A percentile compares a stretch with the other conserved stretches of the same genome.
phyloP scores from a whole-genome alignment of 345 rosid species.

The Conringia planisiliqua region DNA sequence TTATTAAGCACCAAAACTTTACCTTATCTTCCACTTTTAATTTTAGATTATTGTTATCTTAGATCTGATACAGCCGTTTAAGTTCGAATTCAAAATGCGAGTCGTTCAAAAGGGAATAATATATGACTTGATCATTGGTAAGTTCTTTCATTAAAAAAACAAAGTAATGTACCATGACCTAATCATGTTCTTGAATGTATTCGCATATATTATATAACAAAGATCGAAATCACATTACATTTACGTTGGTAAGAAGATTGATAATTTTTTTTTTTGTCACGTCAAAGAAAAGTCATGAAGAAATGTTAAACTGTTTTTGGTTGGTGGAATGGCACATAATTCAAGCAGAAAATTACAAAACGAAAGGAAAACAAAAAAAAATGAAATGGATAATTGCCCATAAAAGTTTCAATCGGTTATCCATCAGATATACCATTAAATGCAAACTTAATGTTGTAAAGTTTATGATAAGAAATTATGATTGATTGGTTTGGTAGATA shows the following conservation, averaged over 20 bases:
- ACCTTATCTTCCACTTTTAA: conserved; percentile 36
- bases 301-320: conserved; percentile 13
- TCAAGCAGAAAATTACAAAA: conserved; percentile 14
- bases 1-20: conserved; percentile 35
- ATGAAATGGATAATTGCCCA: neutral
- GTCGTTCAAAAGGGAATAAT: conserved; percentile 2
- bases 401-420: conserved; percentile 9
- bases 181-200: conserved; percentile 19
- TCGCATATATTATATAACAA: neutral
- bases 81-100: conserved; percentile 25
- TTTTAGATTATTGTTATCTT: conserved; percentile 17
- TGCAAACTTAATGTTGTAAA: neutral
- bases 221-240: neutral
- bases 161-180: conserved; percentile 18
- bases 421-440: neutral
- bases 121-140: conserved; percentile 24
- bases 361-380: neutral
- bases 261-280: neutral
- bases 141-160: conserved; percentile 1
- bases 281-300: conserved; percentile 9
- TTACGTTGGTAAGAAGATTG: neutral
- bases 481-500: neutral
- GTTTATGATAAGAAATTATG: conserved; percentile 3
- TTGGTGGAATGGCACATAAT: conserved; percentile 20
- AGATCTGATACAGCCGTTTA: conserved; percentile 37